phyloP scores from a whole-genome alignment of 306 rosid species.

The Vigna hirtella region DNA sequence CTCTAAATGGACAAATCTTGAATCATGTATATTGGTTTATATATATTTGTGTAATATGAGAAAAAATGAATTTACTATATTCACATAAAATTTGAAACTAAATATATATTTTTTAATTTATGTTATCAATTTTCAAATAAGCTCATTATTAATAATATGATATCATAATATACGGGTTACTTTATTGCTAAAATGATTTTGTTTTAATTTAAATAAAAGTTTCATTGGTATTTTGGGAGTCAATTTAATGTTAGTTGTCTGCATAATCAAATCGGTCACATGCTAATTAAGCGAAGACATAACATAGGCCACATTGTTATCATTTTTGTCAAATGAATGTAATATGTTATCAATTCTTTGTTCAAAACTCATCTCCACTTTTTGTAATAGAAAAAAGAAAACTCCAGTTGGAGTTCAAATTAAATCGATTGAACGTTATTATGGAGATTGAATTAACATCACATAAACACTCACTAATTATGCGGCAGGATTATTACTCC shows the following conservation, averaged over 20 bases:
- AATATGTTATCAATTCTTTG: too few species aligned
- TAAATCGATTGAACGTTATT: too few species aligned
- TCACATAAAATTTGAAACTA: not conserved
- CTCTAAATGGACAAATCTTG: not conserved
- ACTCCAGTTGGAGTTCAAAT: too few species aligned
- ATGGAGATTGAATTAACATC: too few species aligned
- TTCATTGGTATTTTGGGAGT: too few species aligned
- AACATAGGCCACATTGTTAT: too few species aligned
- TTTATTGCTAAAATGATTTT: not conserved
- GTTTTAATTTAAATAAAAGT: not conserved
- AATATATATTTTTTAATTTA: not conserved
- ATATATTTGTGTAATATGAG: not conserved
- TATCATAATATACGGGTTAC: not conserved
- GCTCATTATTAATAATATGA: not conserved
- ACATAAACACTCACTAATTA: too few species aligned
- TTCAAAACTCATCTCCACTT: too few species aligned
- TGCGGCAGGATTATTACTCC: too few species aligned
- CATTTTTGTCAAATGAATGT: too few species aligned
- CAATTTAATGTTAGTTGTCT: not conserved
- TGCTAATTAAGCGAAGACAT: too few species aligned
- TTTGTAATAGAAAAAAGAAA: too few species aligned
- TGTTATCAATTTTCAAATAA: not conserved
- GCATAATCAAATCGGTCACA: not conserved
- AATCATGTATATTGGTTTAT: not conserved
- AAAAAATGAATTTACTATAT: not conserved